Conservation (phyloP, 371 early-diverging fungal genomes). For the Mucor indicus region DNA sequence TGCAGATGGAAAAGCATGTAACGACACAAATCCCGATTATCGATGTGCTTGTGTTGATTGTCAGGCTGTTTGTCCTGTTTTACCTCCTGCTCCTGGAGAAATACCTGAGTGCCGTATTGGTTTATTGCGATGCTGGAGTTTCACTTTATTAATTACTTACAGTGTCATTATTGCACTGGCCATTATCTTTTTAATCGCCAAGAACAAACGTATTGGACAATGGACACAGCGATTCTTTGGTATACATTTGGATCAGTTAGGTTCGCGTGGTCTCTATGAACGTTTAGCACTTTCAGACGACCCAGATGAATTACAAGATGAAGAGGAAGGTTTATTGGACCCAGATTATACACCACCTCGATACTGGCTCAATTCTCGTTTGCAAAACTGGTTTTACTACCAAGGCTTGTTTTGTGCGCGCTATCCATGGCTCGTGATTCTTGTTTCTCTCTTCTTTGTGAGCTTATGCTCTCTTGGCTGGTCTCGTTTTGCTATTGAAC, state of each 20-base stretch:
- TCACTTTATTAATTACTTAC: constrained; percentile 56
- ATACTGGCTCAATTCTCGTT: constrained; percentile 56
- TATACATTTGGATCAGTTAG: constrained; percentile 10
- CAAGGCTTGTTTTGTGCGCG: constrained; percentile 65
- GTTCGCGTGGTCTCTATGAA: constrained; percentile 45
- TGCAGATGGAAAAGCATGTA: constrained; percentile 50
- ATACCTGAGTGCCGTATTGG: constrained; percentile 53
- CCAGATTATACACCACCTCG: constrained; percentile 59
- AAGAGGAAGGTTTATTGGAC: constrained; percentile 44
- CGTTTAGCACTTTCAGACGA: constrained; percentile 49
- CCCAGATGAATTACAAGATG: constrained; percentile 32
- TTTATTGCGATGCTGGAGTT: constrained; percentile 54
- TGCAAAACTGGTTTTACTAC: constrained; percentile 68
- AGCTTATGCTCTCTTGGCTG: constrained; percentile 57
- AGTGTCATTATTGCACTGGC: constrained; percentile 31
- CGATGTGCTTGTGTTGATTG: constrained; percentile 79
- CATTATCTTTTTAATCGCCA: constrained; percentile 22
- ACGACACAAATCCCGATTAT: constrained; percentile 54
- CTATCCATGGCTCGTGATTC: constrained; percentile 57
- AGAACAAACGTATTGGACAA: constrained; percentile 11
- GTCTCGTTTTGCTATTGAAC: constrained; percentile 56
- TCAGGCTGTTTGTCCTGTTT: constrained; percentile 53
- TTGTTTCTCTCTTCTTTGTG: constrained; percentile 43
- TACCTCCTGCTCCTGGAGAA: constrained; percentile 52
- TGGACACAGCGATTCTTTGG: constrained; percentile 17